These are phyloP conservation scores for Trichosanthes truncata DNA, from an alignment of 306 rosid genomes.

Conservation along the genomic window DNA sequence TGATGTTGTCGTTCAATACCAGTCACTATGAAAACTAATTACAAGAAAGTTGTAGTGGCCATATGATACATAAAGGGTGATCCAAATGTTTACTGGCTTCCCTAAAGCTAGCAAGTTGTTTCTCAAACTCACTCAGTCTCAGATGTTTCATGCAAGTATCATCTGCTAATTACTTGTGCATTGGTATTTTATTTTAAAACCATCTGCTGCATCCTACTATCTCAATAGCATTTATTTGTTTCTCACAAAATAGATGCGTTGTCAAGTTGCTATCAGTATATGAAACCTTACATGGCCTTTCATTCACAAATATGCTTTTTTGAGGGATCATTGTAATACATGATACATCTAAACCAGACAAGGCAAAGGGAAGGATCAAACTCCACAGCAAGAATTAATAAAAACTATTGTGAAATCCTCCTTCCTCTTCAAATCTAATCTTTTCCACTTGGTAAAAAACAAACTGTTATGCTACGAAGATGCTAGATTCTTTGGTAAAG, in stretches of 20 bases:
- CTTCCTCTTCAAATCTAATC: too few species aligned
- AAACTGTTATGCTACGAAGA: neutral
- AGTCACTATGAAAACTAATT: too few species aligned
- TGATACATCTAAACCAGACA: neutral
- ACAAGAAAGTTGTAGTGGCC: neutral
- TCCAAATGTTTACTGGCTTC: neutral
- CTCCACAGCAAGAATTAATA: neutral
- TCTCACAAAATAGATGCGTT: neutral
- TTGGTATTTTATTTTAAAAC: neutral
- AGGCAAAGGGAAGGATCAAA: neutral
- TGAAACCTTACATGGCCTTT: neutral
- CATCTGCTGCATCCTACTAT: neutral
- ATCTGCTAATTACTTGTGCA: neutral
- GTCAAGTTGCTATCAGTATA: neutral
- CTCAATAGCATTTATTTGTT: neutral
- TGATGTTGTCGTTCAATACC: too few species aligned
- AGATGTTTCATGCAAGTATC: neutral
- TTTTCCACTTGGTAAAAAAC: too few species aligned
- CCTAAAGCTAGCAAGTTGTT: too few species aligned
- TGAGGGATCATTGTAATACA: neutral
- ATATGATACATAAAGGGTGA: neutral
- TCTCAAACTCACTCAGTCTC: neutral
- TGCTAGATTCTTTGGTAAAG: neutral
- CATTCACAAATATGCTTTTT: neutral
- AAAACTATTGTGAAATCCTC: neutral